A percentile compares a stretch with the other conserved stretches of the same genome.
These are phyloP conservation scores for Cornus suecica DNA, from an alignment of 148 eudicot genomes.

Conservation along the genomic window DNA sequence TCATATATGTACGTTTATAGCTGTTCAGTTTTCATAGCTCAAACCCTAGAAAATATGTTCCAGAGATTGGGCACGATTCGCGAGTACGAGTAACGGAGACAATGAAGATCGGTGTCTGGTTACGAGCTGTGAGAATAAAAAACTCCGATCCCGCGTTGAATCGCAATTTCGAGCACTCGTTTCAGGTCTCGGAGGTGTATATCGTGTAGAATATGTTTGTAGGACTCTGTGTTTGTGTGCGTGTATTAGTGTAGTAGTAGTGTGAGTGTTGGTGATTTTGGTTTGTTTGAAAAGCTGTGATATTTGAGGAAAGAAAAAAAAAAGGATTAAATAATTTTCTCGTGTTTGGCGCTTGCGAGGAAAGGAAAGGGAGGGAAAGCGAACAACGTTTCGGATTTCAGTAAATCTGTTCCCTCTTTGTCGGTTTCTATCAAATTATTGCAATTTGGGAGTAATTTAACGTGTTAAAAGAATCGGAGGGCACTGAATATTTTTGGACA, in stretches of 20 bases:
- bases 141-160: conserved; percentile 10
- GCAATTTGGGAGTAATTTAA: background rate
- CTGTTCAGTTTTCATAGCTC: background rate
- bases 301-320: no score
- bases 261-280: conserved; percentile 5
- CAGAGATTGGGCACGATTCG: conserved; percentile 14
- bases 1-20: background rate
- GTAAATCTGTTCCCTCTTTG: conserved; percentile 17
- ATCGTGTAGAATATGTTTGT: background rate
- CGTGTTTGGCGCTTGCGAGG: conserved; percentile 24
- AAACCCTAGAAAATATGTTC: conserved; percentile 8
- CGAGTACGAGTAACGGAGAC: background rate
- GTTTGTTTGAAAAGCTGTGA: conserved; percentile 3
- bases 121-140: background rate
- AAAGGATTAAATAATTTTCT: conserved; percentile 9
- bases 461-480: background rate
- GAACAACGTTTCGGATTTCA: conserved; percentile 21
- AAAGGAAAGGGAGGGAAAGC: background rate
- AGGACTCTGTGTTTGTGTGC: no score
- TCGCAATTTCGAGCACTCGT: background rate
- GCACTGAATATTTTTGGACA: background rate
- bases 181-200: no score
- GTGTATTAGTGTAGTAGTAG: no score
- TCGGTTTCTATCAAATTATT: conserved; percentile 1
- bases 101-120: conserved; percentile 15